phyloP scores from a whole-genome alignment of 768 basidiomycete species.

The Psilocybe cubensis region DNA sequence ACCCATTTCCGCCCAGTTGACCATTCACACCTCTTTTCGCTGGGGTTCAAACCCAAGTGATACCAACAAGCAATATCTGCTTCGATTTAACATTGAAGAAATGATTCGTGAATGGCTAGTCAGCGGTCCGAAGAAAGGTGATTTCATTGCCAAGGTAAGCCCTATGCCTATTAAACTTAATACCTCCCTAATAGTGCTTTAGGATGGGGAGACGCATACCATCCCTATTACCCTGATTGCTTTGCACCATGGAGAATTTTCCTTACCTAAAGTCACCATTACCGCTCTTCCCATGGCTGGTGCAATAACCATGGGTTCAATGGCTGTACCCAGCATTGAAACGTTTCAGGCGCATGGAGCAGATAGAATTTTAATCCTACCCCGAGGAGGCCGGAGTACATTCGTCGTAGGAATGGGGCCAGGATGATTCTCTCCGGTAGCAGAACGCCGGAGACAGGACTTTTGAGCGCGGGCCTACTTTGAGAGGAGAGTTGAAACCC shows the following conservation, averaged over 20 bases:
- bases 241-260: slow-evolving; percentile 79
- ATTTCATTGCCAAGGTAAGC: slow-evolving; percentile 70
- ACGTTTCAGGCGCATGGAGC: slow-evolving; percentile 87
- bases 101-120: slow-evolving; percentile 87
- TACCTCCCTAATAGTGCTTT: background rate
- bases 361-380: slow-evolving; percentile 78
- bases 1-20: slow-evolving; percentile 71
- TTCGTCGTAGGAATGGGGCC: slow-evolving; percentile 79
- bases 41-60: slow-evolving; percentile 63
- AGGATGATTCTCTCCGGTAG: slow-evolving; percentile 14
- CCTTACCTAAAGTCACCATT: slow-evolving; percentile 74
- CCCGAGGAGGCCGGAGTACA: slow-evolving; percentile 80
- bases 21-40: slow-evolving; percentile 73
- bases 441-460: background rate
- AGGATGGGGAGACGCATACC: slow-evolving; percentile 67
- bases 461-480: background rate
- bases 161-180: background rate
- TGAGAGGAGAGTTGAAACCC: background rate
- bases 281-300: slow-evolving; percentile 58
- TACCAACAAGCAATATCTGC: slow-evolving; percentile 45
- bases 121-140: slow-evolving; percentile 85
- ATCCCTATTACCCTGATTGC: slow-evolving; percentile 82
- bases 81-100: slow-evolving; percentile 86
- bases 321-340: slow-evolving; percentile 67
- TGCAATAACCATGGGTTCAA: slow-evolving; percentile 59